phyloP scores from a whole-genome alignment of 495 filamentous ascomycete genomes.

The Tuber microsphaerosporum region DNA sequence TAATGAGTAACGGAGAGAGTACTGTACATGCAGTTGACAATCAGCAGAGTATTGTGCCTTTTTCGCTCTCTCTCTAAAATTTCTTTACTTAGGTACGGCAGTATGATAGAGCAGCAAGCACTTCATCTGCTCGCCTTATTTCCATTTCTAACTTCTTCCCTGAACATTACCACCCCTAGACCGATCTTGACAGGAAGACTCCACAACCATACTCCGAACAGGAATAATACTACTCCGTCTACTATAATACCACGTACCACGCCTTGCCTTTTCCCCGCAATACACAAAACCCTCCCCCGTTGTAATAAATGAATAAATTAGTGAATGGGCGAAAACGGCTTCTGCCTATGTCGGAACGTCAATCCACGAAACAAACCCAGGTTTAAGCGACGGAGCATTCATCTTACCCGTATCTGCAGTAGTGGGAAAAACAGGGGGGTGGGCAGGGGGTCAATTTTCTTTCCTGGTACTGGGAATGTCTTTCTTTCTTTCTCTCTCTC shows the following conservation, averaged over 20 bases:
- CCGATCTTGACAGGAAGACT: background rate
- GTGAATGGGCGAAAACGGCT: conserved; percentile 11
- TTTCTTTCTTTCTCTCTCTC: conserved; percentile 11
- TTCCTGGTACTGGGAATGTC: conserved; percentile 38
- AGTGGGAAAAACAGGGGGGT: conserved; percentile 20
- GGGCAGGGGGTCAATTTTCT: conserved; percentile 5
- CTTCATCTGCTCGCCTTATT: background rate
- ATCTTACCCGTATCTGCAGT: conserved; percentile 37
- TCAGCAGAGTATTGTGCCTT: background rate
- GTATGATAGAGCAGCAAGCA: background rate
- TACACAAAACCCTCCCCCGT: background rate
- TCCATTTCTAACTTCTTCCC: background rate
- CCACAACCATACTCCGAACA: conserved; percentile 3
- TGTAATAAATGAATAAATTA: conserved; percentile 6
- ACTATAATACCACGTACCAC: conserved; percentile 11
- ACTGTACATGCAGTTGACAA: background rate
- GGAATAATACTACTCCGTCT: conserved; percentile 13
- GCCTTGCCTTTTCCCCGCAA: conserved; percentile 15
- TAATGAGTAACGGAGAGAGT: background rate
- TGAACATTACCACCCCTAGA: background rate
- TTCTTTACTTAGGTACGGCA: background rate
- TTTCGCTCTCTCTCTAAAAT: background rate
- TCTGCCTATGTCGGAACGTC: conserved; percentile 32
- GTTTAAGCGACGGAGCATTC: conserved; percentile 34
- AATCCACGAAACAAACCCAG: conserved; percentile 31